A percentile compares a stretch with the other conserved stretches of the same genome.
phyloP scores from a whole-genome alignment of 805 yeast genomes.

The Cyberlindnera veronae region DNA sequence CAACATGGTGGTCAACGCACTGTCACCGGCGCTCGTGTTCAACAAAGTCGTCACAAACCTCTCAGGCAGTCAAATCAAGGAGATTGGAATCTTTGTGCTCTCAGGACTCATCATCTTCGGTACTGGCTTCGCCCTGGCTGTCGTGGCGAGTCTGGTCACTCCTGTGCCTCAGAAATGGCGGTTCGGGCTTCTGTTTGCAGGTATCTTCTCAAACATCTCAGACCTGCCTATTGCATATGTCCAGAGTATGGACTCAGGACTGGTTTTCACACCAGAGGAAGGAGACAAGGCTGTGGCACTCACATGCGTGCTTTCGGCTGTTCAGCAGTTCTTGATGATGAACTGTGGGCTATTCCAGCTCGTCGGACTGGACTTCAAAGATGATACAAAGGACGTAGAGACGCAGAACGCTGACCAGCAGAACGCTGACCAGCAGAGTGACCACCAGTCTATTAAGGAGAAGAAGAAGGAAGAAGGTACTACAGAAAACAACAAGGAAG shows the following conservation, averaged over 20 bases:
- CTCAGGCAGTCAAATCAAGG: conserved; percentile 48
- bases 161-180: conserved; percentile 46
- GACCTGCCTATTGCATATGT: conserved; percentile 53
- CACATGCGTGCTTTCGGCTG: conserved; percentile 42
- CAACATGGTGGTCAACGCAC: conserved; percentile 48
- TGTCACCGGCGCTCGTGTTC: conserved; percentile 53
- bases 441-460: not conserved
- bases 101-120: conserved; percentile 30
- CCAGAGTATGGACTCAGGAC: conserved; percentile 42
- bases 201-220: conserved; percentile 47
- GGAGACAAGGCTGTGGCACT: conserved; percentile 49
- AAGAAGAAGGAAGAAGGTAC: not conserved
- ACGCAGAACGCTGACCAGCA: too few species aligned
- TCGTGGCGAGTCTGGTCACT: conserved; percentile 33
- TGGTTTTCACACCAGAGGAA: conserved; percentile 35
- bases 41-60: conserved; percentile 49
- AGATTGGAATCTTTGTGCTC: conserved; percentile 41
- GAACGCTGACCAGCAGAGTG: too few species aligned
- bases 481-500: too few species aligned
- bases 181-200: conserved; percentile 46
- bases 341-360: conserved; percentile 72
- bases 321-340: conserved; percentile 60
- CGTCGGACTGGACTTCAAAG: conserved; percentile 64
- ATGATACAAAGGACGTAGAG: conserved; percentile 10
- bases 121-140: conserved; percentile 39